phyloP scores from a whole-genome alignment of 1,139 yeast genomes.

The Yamadazyma buinensis region DNA sequence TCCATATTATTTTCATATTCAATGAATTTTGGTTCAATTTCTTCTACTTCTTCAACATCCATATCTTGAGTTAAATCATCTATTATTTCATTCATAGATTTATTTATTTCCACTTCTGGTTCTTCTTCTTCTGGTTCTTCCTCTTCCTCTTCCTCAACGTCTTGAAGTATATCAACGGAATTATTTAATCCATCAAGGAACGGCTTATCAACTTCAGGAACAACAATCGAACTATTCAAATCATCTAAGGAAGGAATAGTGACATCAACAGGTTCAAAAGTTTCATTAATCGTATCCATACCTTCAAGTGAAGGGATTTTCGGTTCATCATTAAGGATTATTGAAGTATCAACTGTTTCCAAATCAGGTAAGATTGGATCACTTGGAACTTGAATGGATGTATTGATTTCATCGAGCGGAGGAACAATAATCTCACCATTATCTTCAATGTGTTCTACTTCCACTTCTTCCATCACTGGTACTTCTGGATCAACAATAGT shows the following conservation, averaged over 20 bases:
- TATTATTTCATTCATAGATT: background rate
- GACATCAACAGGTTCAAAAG: too few species aligned
- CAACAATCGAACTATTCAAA: background rate
- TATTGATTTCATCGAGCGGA: too few species aligned
- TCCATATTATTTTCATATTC: slow-evolving; percentile 10
- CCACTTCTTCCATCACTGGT: too few species aligned
- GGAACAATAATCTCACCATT: too few species aligned
- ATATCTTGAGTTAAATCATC: background rate
- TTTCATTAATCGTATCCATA: too few species aligned
- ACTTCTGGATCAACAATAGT: too few species aligned
- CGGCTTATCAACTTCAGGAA: background rate
- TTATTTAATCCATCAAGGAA: background rate
- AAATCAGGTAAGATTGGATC: too few species aligned
- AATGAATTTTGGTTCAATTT: slow-evolving; percentile 2
- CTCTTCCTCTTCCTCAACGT: background rate
- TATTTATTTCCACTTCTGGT: background rate
- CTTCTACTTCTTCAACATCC: background rate
- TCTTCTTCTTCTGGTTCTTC: background rate
- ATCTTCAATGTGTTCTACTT: too few species aligned
- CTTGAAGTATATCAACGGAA: too few species aligned
- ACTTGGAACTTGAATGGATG: too few species aligned
- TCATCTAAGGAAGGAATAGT: background rate
- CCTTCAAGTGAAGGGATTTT: background rate
- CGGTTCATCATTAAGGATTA: too few species aligned
- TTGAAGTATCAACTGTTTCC: too few species aligned